Percentiles rank a stretch among this genome's conserved stretches.
phyloP scores from a whole-genome alignment of 208 protist species.

The Trypanosoma boissoni region DNA sequence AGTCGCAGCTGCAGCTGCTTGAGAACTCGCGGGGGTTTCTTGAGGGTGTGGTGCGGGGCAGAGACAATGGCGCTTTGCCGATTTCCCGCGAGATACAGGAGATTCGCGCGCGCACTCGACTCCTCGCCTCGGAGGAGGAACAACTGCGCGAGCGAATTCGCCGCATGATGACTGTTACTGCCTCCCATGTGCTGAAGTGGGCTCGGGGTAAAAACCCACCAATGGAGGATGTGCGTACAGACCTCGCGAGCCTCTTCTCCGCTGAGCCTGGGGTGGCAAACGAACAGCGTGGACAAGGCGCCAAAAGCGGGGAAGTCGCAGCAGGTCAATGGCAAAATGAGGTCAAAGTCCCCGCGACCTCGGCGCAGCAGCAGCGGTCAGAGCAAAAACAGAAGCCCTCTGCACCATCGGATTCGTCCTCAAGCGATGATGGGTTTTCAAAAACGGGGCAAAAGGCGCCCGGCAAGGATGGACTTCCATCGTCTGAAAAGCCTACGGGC shows the following conservation, averaged over 20 bases:
- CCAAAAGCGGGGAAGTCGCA: not conserved
- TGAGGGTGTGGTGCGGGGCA: not conserved
- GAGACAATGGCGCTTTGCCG: conserved; percentile 32
- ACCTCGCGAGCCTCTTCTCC: conserved; percentile 1
- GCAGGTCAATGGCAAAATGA: conserved; percentile 10
- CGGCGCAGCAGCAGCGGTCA: not conserved
- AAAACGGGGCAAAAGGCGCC: conserved; percentile 34
- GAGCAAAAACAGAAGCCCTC: conserved; percentile 24
- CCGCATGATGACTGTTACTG: conserved; percentile 66
- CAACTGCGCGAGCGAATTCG: conserved; percentile 50
- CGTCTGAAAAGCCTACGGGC: too few relatives aligned
- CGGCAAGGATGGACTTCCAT: too few relatives aligned
- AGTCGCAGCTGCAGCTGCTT: conserved; percentile 58
- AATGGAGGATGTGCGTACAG: conserved; percentile 26
- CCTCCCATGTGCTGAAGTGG: conserved; percentile 69
- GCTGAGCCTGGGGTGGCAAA: conserved; percentile 10
- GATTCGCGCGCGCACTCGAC: conserved; percentile 53
- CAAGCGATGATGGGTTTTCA: conserved; percentile 25
- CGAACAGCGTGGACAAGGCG: not conserved
- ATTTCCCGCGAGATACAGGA: conserved; percentile 46
- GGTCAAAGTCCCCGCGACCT: conserved; percentile 32
- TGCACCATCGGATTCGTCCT: conserved; percentile 17
- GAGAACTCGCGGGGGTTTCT: conserved; percentile 45
- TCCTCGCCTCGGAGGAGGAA: conserved; percentile 50
- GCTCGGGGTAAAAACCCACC: conserved; percentile 78